Percentiles rank a stretch among this genome's conserved stretches.
Evolutionary conservation across 352 stramenopile species (phyloP).

Genomic region (Pythium scleroteichum): DNA sequence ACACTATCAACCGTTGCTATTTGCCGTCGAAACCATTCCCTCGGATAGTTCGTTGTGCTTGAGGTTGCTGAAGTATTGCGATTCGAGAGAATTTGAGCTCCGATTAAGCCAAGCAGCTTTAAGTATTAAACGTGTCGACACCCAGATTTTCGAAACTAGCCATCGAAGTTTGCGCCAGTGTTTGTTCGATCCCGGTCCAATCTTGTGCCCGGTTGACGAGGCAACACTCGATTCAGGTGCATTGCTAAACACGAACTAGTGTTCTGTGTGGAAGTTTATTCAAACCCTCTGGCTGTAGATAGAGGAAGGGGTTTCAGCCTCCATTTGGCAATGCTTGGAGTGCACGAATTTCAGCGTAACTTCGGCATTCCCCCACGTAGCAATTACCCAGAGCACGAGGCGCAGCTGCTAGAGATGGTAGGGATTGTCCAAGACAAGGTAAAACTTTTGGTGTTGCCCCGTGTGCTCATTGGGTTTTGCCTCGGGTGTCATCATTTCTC

Average conservation of each 20-base stretch:
- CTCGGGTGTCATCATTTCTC: too few species aligned
- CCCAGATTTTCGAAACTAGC: not conserved
- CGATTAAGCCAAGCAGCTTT: too few species aligned
- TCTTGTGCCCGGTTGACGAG: not conserved
- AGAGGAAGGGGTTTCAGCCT: constrained; percentile 17
- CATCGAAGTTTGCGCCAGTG: constrained; percentile 31
- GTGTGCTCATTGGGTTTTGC: not conserved
- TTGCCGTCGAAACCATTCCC: not conserved
- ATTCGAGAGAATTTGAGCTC: too few species aligned
- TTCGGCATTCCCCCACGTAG: constrained; percentile 21
- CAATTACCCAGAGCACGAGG: constrained; percentile 24
- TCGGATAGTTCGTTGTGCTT: constrained; percentile 10
- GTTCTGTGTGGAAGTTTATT: too few species aligned
- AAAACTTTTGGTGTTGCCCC: too few species aligned
- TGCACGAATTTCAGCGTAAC: constrained; percentile 25
- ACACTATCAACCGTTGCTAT: not conserved
- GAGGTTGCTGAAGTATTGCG: too few species aligned
- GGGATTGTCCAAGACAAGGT: constrained; percentile 19
- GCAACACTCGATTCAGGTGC: not conserved
- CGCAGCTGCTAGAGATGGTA: constrained; percentile 14
- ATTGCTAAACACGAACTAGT: too few species aligned
- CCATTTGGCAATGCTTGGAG: constrained; percentile 22
- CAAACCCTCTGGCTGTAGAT: too few species aligned
- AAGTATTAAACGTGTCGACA: not conserved
- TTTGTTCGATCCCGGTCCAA: constrained; percentile 17